Evolutionary conservation across 768 basidiomycete genomes (phyloP).

Genomic region (Gyrodon lividus): DNA sequence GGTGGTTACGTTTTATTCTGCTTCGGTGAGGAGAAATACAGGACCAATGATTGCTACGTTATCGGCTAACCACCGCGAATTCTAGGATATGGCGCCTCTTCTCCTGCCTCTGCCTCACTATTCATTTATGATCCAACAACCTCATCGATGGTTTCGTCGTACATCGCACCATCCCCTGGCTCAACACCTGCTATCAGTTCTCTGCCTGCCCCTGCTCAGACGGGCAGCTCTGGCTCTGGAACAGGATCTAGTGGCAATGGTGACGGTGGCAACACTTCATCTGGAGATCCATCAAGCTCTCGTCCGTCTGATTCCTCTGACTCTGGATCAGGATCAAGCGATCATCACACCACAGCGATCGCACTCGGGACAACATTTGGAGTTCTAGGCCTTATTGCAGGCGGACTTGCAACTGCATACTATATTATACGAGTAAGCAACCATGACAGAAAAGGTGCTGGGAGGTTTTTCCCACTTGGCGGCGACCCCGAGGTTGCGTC

Average conservation of each 20-base stretch:
- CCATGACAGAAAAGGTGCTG: constrained; percentile 1
- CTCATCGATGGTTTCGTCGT: constrained; percentile 41
- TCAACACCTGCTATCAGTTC: constrained; percentile 32
- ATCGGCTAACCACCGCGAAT: constrained; percentile 24
- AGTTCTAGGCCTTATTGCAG: constrained; percentile 50
- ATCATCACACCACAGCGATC: constrained; percentile 43
- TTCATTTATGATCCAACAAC: constrained; percentile 46
- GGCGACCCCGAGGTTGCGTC: constrained; percentile 18
- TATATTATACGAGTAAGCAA: constrained; percentile 40
- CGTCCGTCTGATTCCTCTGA: constrained; percentile 17
- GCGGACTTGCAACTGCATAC: constrained; percentile 41
- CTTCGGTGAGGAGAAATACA: constrained; percentile 58
- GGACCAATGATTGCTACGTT: neutral
- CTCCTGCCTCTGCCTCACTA: constrained; percentile 49
- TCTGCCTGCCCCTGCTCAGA: constrained; percentile 35
- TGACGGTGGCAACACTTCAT: constrained; percentile 7
- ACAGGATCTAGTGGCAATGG: constrained; percentile 3
- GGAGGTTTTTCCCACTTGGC: constrained; percentile 20
- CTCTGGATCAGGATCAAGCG: constrained; percentile 17
- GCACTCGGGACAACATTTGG: constrained; percentile 65
- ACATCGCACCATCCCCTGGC: constrained; percentile 36
- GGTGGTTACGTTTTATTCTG: constrained; percentile 70
- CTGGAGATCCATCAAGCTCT: constrained; percentile 8
- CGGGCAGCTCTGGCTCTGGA: constrained; percentile 16
- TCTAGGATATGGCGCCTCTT: constrained; percentile 32